Conservation (phyloP, 2,329 filamentous ascomycete genomes). For the Nigrospora sphaerica region DNA sequence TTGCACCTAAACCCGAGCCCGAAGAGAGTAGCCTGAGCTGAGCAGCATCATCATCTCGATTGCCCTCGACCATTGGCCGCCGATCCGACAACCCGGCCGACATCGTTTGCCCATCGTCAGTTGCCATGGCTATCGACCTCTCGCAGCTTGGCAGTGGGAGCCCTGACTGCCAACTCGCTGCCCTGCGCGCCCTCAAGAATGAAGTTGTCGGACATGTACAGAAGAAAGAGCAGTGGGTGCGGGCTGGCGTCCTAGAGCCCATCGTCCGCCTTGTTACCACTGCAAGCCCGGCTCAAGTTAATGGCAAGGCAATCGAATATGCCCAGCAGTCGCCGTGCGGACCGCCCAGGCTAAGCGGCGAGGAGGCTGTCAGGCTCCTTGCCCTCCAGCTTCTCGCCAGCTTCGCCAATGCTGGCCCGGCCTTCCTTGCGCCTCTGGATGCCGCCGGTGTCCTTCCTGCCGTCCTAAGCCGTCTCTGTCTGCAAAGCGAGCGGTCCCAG, state of each 20-base stretch:
- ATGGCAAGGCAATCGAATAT: slow-evolving; percentile 30
- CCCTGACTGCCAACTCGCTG: slow-evolving; percentile 46
- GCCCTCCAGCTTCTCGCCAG: slow-evolving; percentile 80
- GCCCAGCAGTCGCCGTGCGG: slow-evolving; percentile 3
- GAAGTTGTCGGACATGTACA: slow-evolving; percentile 82
- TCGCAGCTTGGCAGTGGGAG: slow-evolving; percentile 13
- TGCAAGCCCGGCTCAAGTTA: slow-evolving; percentile 19
- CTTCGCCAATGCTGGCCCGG: slow-evolving; percentile 74
- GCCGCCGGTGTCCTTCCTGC: slow-evolving; percentile 59
- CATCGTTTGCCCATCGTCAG: too few species aligned
- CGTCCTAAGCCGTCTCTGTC: slow-evolving; percentile 65
- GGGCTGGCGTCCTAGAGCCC: slow-evolving; percentile 59
- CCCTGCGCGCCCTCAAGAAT: slow-evolving; percentile 74
- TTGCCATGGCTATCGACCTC: slow-evolving; percentile 3
- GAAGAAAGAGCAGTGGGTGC: slow-evolving; percentile 75
- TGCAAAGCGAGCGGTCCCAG: slow-evolving; percentile 53
- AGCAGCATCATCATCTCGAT: too few species aligned
- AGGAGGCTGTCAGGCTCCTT: slow-evolving; percentile 63
- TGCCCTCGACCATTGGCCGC: too few species aligned
- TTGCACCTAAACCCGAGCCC: too few species aligned
- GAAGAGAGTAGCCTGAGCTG: too few species aligned
- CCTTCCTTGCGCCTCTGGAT: slow-evolving; percentile 70
- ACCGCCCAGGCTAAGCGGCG: neutral
- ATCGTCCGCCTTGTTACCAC: slow-evolving; percentile 25
- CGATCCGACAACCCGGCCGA: too few species aligned